Percentiles rank a stretch among this genome's conserved stretches.
These are phyloP conservation scores for Psilocybe sp. DNA, from an alignment of 768 basidiomycete species.

Conservation along the genomic window DNA sequence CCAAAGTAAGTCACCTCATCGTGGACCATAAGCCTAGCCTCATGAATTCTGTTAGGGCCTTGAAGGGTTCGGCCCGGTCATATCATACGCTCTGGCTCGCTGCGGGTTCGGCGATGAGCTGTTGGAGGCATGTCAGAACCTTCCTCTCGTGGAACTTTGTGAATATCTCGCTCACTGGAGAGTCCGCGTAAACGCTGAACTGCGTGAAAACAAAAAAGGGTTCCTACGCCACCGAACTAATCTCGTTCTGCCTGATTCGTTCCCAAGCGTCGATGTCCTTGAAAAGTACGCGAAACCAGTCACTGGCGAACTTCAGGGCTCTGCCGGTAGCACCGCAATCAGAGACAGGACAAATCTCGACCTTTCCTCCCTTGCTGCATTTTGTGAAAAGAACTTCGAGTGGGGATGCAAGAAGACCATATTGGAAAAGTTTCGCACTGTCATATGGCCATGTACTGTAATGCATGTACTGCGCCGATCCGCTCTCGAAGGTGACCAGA, in stretches of 20 bases:
- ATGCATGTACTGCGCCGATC: conserved; percentile 54
- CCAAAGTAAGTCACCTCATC: conserved; percentile 20
- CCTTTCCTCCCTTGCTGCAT: conserved; percentile 48
- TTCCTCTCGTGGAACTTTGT: conserved; percentile 28
- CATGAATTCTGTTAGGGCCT: conserved; percentile 23
- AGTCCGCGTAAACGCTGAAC: conserved; percentile 40
- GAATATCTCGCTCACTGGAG: conserved; percentile 52
- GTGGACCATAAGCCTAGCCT: conserved; percentile 27
- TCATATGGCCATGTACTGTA: conserved; percentile 61
- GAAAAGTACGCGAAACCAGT: conserved; percentile 47
- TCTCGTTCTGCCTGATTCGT: conserved; percentile 43
- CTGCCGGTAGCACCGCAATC: conserved; percentile 31
- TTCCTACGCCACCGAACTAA: conserved; percentile 45
- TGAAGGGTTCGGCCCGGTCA: conserved; percentile 47
- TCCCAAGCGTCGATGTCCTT: conserved; percentile 56
- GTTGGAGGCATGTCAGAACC: conserved; percentile 38
- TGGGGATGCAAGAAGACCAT: conserved; percentile 68
- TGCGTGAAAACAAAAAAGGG: conserved; percentile 47
- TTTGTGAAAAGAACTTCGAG: conserved; percentile 67
- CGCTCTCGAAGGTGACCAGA: conserved; percentile 40
- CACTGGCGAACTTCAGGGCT: conserved; percentile 9
- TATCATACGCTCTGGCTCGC: conserved; percentile 59
- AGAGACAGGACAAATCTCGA: conserved; percentile 41
- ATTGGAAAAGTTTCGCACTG: conserved; percentile 60
- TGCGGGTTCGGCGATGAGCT: conserved; percentile 62